Conservation (phyloP, 768 basidiomycete genomes). For the Mycena capillaripes region DNA sequence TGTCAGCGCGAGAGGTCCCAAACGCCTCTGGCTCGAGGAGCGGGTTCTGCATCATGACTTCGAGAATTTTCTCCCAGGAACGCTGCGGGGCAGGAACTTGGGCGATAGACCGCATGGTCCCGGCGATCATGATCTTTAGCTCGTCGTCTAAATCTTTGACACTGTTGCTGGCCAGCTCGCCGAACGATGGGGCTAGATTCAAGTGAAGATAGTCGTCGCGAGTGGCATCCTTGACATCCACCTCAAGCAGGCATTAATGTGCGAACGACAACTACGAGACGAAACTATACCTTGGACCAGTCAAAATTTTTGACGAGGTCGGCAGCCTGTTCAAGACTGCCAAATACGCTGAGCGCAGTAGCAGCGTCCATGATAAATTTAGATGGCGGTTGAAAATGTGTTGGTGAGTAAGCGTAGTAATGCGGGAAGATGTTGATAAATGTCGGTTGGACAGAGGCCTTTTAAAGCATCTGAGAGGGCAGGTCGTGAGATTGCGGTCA, state of each 20-base stretch:
- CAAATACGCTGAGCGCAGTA: no score
- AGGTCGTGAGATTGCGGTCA: no score
- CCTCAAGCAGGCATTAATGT: not conserved
- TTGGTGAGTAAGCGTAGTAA: no score
- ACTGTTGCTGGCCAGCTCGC: not conserved
- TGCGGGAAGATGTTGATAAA: no score
- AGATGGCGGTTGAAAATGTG: no score
- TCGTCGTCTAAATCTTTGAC: not conserved
- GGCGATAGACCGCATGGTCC: not conserved
- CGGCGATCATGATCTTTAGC: not conserved
- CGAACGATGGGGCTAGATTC: not conserved
- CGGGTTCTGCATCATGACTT: not conserved
- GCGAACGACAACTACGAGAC: not conserved
- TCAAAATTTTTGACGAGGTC: no score
- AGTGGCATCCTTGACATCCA: constrained; percentile 1
- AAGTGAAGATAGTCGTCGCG: not conserved
- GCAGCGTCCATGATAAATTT: no score
- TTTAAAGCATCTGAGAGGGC: no score
- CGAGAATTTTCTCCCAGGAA: not conserved
- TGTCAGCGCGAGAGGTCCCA: not conserved
- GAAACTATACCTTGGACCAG: no score
- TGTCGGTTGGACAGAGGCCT: no score
- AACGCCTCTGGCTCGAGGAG: not conserved
- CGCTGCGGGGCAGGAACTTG: not conserved
- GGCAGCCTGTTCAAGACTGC: no score